These are phyloP conservation scores for Dalbergia cultrata DNA, from an alignment of 306 rosid genomes.

Conservation along the genomic window DNA sequence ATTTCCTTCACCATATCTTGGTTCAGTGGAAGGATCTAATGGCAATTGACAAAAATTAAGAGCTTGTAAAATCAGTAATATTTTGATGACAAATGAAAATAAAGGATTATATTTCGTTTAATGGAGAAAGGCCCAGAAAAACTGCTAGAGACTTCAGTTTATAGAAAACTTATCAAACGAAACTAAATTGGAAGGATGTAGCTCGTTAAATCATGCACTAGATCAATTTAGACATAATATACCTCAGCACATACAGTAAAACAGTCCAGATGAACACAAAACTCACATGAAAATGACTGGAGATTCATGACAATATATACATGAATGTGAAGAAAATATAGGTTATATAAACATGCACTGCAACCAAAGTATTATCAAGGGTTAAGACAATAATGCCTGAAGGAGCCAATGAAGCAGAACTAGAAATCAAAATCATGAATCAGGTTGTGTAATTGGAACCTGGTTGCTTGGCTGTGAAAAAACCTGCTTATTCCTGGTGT, in stretches of 20 bases:
- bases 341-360: background rate
- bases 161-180: background rate
- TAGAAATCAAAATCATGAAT: constrained; percentile 8
- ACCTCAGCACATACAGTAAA: background rate
- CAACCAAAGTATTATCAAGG: constrained; percentile 24
- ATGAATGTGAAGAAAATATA: background rate
- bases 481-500: constrained; percentile 1
- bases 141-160: background rate
- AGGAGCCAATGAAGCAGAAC: background rate
- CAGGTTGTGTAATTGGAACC: constrained; percentile 6
- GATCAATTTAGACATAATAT: background rate
- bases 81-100: constrained; percentile 13
- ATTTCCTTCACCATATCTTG: background rate
- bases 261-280: constrained; percentile 19
- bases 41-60: background rate
- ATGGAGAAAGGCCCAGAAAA: background rate
- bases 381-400: constrained; percentile 18
- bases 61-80: constrained; percentile 8
- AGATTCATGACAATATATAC: constrained; percentile 6
- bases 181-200: background rate
- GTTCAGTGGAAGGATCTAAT: constrained; percentile 3
- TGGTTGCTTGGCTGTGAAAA: constrained; percentile 2
- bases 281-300: constrained; percentile 5
- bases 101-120: background rate
- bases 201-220: background rate